Base-by-base conservation (phyloP, 495 filamentous ascomycete genomes). In the Polyplosphaeria fusca region DNA sequence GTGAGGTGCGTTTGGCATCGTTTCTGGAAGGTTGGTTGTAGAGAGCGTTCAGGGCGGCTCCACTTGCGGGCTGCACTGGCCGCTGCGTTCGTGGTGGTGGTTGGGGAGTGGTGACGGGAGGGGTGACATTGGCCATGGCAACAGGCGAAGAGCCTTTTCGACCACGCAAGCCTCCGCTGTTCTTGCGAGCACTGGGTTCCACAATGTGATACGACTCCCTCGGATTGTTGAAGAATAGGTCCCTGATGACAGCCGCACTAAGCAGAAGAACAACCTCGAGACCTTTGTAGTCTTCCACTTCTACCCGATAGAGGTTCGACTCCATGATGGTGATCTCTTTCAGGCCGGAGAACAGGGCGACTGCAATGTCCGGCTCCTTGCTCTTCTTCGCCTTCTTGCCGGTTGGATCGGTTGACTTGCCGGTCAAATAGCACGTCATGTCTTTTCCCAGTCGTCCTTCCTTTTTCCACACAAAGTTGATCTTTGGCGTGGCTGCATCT, bases 221-320 rank as follows among this genome's bases (percentile, higher is more conserved):
- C 44, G 83, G 77, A 13, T 82, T 73, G 24, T 74, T 73, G 56
- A 93, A 85, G 72, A 85, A 96, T 16, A 96, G 79, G 57, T 97
- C 93, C 22, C 86, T 83, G 59, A 97, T 94, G 9, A 91, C 87
- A 35, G 87, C 82, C 0, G 90, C 86, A 23, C 84, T 77, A 3
- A 98, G 76, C n/a, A 98, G 67, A 2, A 97, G 69, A 0, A 92
- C 87, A 1, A 97, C 78, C 71, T 98, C 93, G 4, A 97, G 74
- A 2, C 93, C 93, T 70, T 97, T 98, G 53, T 85, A 82, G 70
- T 98, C 93, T 68, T 97, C 92, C 64, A 96, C 84, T 37, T 96
- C 91, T 3, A 96, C 87, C 0, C 93, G 77, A 41, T 86, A 84
- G 24, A 97, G 75, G 67, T 97, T 96, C 16, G 92, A 87, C 72